Evolutionary conservation across 352 stramenopile species (phyloP).

Genomic region (Pythium insidiosum): DNA sequence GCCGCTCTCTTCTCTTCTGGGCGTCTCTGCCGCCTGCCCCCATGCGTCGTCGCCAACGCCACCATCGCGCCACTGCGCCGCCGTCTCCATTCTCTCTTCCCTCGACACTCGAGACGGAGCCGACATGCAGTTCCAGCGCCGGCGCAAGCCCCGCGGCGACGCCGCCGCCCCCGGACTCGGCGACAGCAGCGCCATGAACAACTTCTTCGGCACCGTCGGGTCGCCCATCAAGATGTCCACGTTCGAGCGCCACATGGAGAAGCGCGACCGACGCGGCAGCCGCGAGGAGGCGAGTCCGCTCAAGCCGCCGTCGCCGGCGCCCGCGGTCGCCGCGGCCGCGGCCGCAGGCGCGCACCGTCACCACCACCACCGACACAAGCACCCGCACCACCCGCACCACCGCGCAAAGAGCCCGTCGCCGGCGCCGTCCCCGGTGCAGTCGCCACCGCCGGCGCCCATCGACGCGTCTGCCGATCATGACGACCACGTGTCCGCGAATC

Average conservation of each 20-base stretch:
- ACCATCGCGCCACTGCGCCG: no score
- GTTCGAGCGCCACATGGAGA: slow-evolving; percentile 18
- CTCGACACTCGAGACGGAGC: no score
- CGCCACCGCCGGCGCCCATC: slow-evolving; percentile 8
- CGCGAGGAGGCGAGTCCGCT: slow-evolving; percentile 4
- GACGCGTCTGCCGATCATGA: slow-evolving; percentile 3
- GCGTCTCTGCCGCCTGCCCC: no score
- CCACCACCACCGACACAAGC: not conserved
- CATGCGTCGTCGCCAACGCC: no score
- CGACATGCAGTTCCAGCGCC: slow-evolving; percentile 35
- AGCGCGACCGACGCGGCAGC: slow-evolving; percentile 7
- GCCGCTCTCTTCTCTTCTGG: no score
- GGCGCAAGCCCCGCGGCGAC: slow-evolving; percentile 18
- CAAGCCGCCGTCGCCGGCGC: not conserved
- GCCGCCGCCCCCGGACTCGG: no score
- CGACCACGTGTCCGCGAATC: slow-evolving; percentile 23
- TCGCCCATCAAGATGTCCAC: slow-evolving; percentile 62
- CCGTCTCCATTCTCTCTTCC: no score
- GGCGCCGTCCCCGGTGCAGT: slow-evolving; percentile 8
- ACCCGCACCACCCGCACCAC: not conserved
- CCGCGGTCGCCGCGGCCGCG: not conserved
- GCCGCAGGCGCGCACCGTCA: not conserved
- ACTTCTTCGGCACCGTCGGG: slow-evolving; percentile 65
- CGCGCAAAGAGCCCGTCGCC: not conserved
- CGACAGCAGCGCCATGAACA: slow-evolving; percentile 40